These are phyloP conservation scores for Yarrowia divulgata DNA, from an alignment of 805 yeast species.

Conservation along the genomic window DNA sequence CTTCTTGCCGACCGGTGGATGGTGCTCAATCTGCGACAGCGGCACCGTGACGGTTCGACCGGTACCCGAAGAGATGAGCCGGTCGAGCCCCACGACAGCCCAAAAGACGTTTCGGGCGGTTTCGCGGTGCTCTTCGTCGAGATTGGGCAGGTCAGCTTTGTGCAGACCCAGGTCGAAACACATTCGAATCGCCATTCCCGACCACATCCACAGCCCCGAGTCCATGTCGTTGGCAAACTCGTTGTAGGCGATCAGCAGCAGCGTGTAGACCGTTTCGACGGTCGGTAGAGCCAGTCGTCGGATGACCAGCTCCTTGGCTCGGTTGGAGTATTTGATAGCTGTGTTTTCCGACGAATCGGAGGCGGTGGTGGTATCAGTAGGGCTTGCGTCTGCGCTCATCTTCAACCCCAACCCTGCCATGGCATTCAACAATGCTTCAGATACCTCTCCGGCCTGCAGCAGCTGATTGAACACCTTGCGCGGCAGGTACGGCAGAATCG, in stretches of 20 bases:
- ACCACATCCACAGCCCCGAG: constrained; percentile 48
- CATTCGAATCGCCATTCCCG: constrained; percentile 48
- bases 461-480: constrained; percentile 43
- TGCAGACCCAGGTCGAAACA: constrained; percentile 47
- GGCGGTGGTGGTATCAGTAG: not conserved
- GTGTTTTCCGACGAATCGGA: constrained; percentile 2
- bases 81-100: constrained; percentile 46
- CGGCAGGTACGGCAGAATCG: constrained; percentile 45
- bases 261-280: constrained; percentile 46
- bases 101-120: constrained; percentile 45
- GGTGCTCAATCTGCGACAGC: constrained; percentile 44
- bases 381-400: constrained; percentile 5
- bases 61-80: constrained; percentile 47
- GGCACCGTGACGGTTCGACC: constrained; percentile 46
- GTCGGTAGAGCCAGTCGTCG: constrained; percentile 46
- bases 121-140: constrained; percentile 40
- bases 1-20: constrained; percentile 40
- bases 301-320: constrained; percentile 45
- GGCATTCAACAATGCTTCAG: constrained; percentile 46
- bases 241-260: constrained; percentile 46
- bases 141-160: constrained; percentile 41
- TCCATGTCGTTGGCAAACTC: constrained; percentile 48
- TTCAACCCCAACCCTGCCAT: constrained; percentile 45
- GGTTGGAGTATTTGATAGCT: constrained; percentile 45
- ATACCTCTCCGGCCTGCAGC: constrained; percentile 43